Evolutionary conservation across 2,329 filamentous ascomycete genomes (phyloP).

Genomic region (Achaetomium macrosporum): DNA sequence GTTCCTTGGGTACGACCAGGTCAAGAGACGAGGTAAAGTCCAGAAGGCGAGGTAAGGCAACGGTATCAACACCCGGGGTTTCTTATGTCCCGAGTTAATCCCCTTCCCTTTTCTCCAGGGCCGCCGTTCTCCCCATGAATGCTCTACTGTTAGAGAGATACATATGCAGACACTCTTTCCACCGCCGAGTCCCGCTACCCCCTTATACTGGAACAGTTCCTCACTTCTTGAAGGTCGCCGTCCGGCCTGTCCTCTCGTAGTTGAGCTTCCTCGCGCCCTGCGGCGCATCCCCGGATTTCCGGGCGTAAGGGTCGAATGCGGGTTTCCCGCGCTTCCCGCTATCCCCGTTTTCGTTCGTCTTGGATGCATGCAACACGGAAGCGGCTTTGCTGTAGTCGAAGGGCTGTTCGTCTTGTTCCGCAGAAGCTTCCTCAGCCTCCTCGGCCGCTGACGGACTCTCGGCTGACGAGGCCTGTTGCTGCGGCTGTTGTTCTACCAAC

Average conservation of each 20-base stretch:
- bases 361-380: constrained; percentile 29
- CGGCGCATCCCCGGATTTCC: constrained; percentile 27
- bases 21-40: too few relatives aligned
- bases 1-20: too few relatives aligned
- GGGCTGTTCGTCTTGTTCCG: constrained; percentile 19
- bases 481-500: background rate
- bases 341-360: constrained; percentile 1
- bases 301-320: constrained; percentile 31
- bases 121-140: too few relatives aligned
- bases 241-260: constrained; percentile 30
- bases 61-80: too few relatives aligned
- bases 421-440: background rate
- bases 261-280: constrained; percentile 30
- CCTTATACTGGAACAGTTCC: background rate
- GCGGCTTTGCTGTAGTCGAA: constrained; percentile 35
- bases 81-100: too few relatives aligned
- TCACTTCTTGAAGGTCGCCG: constrained; percentile 38
- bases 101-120: too few relatives aligned
- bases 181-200: too few relatives aligned
- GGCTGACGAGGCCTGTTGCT: background rate
- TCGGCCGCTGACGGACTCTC: background rate
- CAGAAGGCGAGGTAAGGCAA: too few relatives aligned
- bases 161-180: too few relatives aligned
- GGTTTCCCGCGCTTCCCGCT: constrained; percentile 24
- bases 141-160: too few relatives aligned